Evolutionary conservation across 768 basidiomycete genomes (phyloP).

Genomic region (Psilocybe cyanescens): DNA sequence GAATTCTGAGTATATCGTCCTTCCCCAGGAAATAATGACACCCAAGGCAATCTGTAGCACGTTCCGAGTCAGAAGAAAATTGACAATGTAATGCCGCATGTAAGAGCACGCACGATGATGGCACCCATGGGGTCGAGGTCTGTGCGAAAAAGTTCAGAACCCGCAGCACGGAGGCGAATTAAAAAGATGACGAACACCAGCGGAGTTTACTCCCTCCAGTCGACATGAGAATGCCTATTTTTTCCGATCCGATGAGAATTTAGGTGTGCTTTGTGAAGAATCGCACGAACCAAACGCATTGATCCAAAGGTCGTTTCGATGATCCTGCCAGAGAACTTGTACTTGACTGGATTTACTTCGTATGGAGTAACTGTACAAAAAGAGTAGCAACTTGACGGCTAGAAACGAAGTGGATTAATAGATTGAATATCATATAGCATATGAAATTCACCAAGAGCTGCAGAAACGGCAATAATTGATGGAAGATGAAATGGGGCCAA

Average conservation of each 20-base stretch:
- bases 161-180: constrained; percentile 9
- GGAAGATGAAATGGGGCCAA: constrained; percentile 75
- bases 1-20: constrained; percentile 82
- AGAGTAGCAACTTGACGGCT: constrained; percentile 87
- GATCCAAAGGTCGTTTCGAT: constrained; percentile 90
- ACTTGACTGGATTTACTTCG: constrained; percentile 89
- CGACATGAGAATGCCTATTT: constrained; percentile 80
- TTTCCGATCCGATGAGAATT: constrained; percentile 1
- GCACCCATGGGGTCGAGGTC: constrained; percentile 82
- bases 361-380: constrained; percentile 84
- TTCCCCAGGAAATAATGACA: constrained; percentile 77
- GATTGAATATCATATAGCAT: background rate
- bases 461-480: constrained; percentile 80
- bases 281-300: constrained; percentile 68
- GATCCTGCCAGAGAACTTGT: constrained; percentile 94
- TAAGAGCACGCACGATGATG: constrained; percentile 58
- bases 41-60: constrained; percentile 68
- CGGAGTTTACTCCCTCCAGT: constrained; percentile 76
- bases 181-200: constrained; percentile 69
- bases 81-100: background rate
- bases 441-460: constrained; percentile 69
- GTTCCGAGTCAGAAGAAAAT: constrained; percentile 2
- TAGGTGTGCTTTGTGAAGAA: background rate
- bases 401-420: constrained; percentile 3
- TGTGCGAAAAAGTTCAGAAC: constrained; percentile 26